Evolutionary conservation across 805 yeast genomes (phyloP).

Genomic region (Candida maltosa): DNA sequence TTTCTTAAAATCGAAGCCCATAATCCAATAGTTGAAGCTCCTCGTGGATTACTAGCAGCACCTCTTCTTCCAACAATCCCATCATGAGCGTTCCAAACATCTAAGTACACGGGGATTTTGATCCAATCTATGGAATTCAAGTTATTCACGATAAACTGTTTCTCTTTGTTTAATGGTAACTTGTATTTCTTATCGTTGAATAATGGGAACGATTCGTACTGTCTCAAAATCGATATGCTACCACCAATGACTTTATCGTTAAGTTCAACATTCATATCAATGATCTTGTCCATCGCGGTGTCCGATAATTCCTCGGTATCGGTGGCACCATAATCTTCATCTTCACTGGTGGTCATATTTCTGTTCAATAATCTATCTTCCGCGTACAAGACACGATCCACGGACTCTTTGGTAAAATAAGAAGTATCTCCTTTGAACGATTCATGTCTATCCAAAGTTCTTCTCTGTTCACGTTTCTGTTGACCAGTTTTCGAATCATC

Average conservation of each 20-base stretch:
- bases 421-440: conserved; percentile 43
- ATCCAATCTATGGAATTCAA: conserved; percentile 71
- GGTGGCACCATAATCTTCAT: conserved; percentile 5
- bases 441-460: conserved; percentile 24
- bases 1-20: conserved; percentile 43
- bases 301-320: conserved; percentile 10
- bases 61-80: conserved; percentile 81
- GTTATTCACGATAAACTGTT: conserved; percentile 43
- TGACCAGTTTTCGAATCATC: conserved; percentile 31
- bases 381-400: conserved; percentile 36
- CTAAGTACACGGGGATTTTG: conserved; percentile 70
- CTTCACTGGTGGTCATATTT: conserved; percentile 9
- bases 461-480: conserved; percentile 24
- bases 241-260: conserved; percentile 20
- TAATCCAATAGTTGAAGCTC: conserved; percentile 49
- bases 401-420: conserved; percentile 28
- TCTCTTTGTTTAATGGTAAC: conserved; percentile 33
- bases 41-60: conserved; percentile 45
- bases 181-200: conserved; percentile 19
- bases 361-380: conserved; percentile 18
- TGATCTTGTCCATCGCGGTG: conserved; percentile 9
- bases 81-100: conserved; percentile 79
- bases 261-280: conserved; percentile 18
- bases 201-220: conserved; percentile 22
- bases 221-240: conserved; percentile 16